Conservation (phyloP, 2,329 filamentous ascomycete genomes). For the Daldinia sp. region DNA sequence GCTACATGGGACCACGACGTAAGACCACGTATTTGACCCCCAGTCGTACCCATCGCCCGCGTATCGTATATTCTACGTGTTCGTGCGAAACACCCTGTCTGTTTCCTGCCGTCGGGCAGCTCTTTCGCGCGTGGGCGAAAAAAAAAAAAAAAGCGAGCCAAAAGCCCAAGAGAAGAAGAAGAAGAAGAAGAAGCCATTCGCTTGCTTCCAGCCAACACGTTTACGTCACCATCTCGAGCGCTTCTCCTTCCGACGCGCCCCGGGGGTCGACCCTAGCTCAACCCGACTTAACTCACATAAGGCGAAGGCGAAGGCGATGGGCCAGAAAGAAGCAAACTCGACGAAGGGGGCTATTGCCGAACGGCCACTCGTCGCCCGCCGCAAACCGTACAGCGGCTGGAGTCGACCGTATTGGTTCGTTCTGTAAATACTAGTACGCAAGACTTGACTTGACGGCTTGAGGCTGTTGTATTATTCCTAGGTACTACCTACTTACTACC, state of each 20-base stretch:
- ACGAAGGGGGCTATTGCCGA: no score
- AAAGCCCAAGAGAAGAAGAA: no score
- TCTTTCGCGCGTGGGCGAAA: background rate
- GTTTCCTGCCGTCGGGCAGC: background rate
- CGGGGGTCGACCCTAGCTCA: background rate
- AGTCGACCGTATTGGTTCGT: no score
- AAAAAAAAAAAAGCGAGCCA: background rate
- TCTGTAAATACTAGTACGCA: no score
- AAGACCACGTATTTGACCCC: slow-evolving; percentile 3
- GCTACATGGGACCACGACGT: slow-evolving; percentile 1
- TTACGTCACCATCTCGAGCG: background rate
- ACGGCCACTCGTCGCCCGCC: no score
- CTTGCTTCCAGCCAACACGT: background rate
- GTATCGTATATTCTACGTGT: slow-evolving; percentile 1
- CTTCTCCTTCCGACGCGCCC: background rate
- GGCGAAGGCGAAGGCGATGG: no score
- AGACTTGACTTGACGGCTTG: no score
- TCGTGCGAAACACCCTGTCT: background rate
- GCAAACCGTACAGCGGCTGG: no score
- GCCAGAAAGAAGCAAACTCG: no score
- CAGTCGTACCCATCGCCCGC: background rate
- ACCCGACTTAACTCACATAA: background rate
- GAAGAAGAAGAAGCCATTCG: background rate
- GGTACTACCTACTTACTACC: no score
- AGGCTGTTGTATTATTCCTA: no score